Percentiles rank a stretch among this genome's conserved stretches.
Evolutionary conservation across 2,329 filamentous ascomycete species (phyloP).

Genomic region (Beauveria sp.): DNA sequence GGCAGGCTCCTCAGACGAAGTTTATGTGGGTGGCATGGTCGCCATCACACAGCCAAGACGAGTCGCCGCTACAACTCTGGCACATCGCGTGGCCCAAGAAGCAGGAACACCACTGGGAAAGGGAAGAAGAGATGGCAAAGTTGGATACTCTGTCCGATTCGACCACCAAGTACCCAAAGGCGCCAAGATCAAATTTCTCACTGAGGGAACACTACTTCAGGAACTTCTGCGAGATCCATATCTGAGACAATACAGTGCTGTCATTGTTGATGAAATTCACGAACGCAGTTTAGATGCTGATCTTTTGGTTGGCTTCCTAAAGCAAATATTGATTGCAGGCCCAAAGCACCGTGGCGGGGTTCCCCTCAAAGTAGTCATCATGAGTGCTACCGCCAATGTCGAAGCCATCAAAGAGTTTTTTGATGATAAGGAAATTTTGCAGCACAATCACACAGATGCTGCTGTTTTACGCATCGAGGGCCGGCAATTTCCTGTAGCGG

Average conservation of each 20-base stretch:
- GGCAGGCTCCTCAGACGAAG: constrained; percentile 27
- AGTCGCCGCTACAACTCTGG: constrained; percentile 87
- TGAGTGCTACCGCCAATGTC: constrained; percentile 94
- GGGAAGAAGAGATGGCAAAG: constrained; percentile 38
- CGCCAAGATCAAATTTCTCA: constrained; percentile 88
- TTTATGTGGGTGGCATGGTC: constrained; percentile 66
- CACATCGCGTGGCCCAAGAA: constrained; percentile 79
- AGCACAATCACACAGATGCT: constrained; percentile 18
- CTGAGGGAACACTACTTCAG: constrained; percentile 91
- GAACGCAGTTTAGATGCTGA: constrained; percentile 94
- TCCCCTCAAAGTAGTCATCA: constrained; percentile 81
- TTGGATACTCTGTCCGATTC: constrained; percentile 93
- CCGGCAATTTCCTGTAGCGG: constrained; percentile 77
- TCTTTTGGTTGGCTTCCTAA: constrained; percentile 79
- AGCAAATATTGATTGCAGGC: constrained; percentile 60
- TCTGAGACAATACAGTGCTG: constrained; percentile 76
- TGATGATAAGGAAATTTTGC: constrained; percentile 22
- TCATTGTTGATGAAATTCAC: constrained; percentile 95
- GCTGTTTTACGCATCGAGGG: constrained; percentile 65
- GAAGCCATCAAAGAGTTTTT: constrained; percentile 74
- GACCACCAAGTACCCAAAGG: constrained; percentile 76
- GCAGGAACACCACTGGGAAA: constrained; percentile 45
- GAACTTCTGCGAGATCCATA: constrained; percentile 82
- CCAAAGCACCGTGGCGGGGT: constrained; percentile 60
- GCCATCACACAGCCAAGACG: constrained; percentile 91